Evolutionary conservation across 2,329 filamentous ascomycete species (phyloP).

Genomic region (Trichoderma polysporum): DNA sequence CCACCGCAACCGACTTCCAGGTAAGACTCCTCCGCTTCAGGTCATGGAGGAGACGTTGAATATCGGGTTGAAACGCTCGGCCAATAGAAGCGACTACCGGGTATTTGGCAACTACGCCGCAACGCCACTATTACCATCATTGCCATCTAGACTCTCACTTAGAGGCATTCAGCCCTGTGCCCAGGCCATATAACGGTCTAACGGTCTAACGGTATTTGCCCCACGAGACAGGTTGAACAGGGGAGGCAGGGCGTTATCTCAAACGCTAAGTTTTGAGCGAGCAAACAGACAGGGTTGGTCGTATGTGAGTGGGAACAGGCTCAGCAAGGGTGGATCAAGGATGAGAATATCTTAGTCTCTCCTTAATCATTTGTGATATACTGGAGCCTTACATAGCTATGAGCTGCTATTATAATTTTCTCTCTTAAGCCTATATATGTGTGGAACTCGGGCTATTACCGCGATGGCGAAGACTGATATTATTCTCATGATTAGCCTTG

Average conservation of each 20-base stretch:
- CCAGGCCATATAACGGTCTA: not conserved
- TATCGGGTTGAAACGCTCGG: not conserved
- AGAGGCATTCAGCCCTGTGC: not conserved
- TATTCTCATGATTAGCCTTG: not conserved
- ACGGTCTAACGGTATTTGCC: not conserved
- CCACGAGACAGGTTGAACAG: not conserved
- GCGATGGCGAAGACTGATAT: not conserved
- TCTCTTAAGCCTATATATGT: not conserved
- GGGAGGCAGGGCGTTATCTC: not conserved
- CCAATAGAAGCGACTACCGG: not conserved
- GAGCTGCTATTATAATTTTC: not conserved
- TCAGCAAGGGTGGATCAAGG: not conserved
- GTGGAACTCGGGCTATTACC: not conserved
- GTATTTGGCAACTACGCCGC: not conserved
- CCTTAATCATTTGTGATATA: not conserved
- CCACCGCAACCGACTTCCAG: not conserved
- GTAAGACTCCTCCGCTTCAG: not conserved
- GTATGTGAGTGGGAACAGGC: not conserved
- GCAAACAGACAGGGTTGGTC: not conserved
- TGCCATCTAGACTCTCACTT: not conserved
- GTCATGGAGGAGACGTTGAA: not conserved
- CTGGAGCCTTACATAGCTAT: not conserved
- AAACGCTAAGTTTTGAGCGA: not conserved
- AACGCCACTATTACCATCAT: not conserved
- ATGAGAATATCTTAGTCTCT: not conserved